A percentile compares a stretch with the other conserved stretches of the same genome.
Evolutionary conservation across 176 grass and related monocot genomes (phyloP).

Genomic region (Sorghum bicolor): DNA sequence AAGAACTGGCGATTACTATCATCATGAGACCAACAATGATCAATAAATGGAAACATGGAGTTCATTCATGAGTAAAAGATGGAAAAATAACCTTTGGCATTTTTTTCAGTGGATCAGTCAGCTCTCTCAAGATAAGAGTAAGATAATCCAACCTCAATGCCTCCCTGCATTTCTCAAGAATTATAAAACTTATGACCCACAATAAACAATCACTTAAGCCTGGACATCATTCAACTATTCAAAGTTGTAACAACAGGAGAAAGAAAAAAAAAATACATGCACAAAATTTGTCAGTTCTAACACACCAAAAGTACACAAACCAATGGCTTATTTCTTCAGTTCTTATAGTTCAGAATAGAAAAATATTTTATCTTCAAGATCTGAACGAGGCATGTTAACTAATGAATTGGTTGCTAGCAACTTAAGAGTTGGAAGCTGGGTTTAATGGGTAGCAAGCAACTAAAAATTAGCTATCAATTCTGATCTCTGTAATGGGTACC

Average conservation of each 20-base stretch:
- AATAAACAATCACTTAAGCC: neutral
- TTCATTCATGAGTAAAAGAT: conserved; percentile 10
- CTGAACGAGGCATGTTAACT: neutral
- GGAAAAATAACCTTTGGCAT: conserved; percentile 66
- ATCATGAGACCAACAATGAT: conserved; percentile 6
- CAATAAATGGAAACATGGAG: neutral
- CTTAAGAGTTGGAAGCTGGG: neutral
- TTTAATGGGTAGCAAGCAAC: too few species aligned
- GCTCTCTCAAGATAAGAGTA: conserved; percentile 71
- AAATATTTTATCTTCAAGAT: conserved; percentile 13
- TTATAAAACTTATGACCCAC: conserved; percentile 12
- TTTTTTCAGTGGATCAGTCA: conserved; percentile 64
- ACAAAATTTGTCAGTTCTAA: neutral
- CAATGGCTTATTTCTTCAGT: neutral
- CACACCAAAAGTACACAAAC: neutral
- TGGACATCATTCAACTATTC: conserved; percentile 10
- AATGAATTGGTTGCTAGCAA: neutral
- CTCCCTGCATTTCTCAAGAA: conserved; percentile 53
- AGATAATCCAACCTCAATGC: conserved; percentile 82
- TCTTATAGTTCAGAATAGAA: neutral
- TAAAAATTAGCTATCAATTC: neutral
- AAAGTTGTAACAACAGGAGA: neutral
- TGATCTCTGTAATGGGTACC: neutral
- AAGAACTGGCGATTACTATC: neutral
- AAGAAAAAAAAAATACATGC: neutral